phyloP scores from a whole-genome alignment of 768 basidiomycete species.

The Phanerochaete carnosa region DNA sequence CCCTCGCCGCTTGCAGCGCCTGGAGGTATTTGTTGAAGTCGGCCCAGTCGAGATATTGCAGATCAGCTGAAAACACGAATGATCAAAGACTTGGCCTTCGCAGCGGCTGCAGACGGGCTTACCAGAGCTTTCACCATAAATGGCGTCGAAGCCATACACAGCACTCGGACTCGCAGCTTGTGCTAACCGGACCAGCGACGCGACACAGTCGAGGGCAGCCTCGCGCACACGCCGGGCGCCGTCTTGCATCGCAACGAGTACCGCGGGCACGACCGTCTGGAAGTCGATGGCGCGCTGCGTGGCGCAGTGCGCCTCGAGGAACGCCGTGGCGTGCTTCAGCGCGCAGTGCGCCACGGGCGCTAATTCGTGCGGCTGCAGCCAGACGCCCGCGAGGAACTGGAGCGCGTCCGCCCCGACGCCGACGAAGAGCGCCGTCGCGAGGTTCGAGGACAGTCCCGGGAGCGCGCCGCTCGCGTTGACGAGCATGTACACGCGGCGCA shows the following conservation, averaged over 20 bases:
- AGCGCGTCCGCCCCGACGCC: conserved; percentile 68
- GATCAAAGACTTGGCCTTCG: conserved; percentile 2
- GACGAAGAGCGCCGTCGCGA: conserved; percentile 66
- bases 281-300: conserved; percentile 64
- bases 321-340: conserved; percentile 74
- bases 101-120: conserved; percentile 20
- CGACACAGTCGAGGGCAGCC: conserved; percentile 56
- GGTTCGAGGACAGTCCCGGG: conserved; percentile 46
- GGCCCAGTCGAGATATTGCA: conserved; percentile 69
- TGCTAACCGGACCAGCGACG: conserved; percentile 38
- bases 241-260: conserved; percentile 60
- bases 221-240: conserved; percentile 38
- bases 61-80: conserved; percentile 24
- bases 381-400: conserved; percentile 77
- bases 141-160: conserved; percentile 69
- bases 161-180: conserved; percentile 40
- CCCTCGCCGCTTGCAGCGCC: conserved; percentile 44
- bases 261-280: conserved; percentile 70
- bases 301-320: conserved; percentile 67
- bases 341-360: conserved; percentile 48
- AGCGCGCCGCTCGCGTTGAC: conserved; percentile 54
- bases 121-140: conserved; percentile 67
- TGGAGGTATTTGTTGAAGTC: conserved; percentile 60
- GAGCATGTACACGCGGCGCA: conserved; percentile 62
- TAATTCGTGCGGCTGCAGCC: conserved; percentile 31